Base-by-base conservation (phyloP, 2,329 filamentous ascomycete species). In the Nothopassalora personata region DNA sequence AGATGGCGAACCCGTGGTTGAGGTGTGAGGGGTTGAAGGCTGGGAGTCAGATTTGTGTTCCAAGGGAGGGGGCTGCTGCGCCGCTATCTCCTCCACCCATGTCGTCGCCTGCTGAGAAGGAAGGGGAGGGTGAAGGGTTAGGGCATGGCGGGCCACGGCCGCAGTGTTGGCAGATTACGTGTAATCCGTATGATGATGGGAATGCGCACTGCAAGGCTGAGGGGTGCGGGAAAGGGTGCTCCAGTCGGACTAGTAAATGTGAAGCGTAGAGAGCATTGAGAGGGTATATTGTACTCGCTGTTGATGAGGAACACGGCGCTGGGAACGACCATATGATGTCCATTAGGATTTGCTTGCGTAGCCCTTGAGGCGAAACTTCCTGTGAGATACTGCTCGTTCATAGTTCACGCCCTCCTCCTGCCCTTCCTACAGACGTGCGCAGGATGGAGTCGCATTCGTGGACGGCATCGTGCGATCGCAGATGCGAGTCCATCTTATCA, bases 21-120 rank as follows among this genome's bases (percentile, higher is more conserved):
- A 47, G 53, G 18, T 65, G 63, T 31, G 57, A 60, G 10, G 34
- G 48, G 5, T 33, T 65, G 13, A 15, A 52, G 28, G 18, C 57
- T 43, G 60, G 60, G 4, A 34, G 49, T 10, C 27, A 27, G 36
- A 56, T 65, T 6, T 65, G 63, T 36, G 49, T 60, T 43, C 59
- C 49, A 2, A 34, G 18, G 30, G n/a, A 11, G n/a, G 49, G 49
- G 2, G n/a, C 5, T n/a, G 10, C 18, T 5, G 8, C 23, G 5
- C 28, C 49, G 10, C 28, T 27, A 30, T 10, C 11, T 4, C 28
- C 28, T 31, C 13, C 19, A 13, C 23, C 28, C 2, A 19, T 28
- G 13, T 11, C 46, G 6, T 23, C 18, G 10, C 18, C 19, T 28
- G 46, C 28, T 9, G 46, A 30, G 19, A 15, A 51, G 27, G 49